Evolutionary conservation across 164 flowering plant genomes (phyloP), one percentile per base, ranked within the genome.

Genomic region (Umbellularia californica): DNA sequence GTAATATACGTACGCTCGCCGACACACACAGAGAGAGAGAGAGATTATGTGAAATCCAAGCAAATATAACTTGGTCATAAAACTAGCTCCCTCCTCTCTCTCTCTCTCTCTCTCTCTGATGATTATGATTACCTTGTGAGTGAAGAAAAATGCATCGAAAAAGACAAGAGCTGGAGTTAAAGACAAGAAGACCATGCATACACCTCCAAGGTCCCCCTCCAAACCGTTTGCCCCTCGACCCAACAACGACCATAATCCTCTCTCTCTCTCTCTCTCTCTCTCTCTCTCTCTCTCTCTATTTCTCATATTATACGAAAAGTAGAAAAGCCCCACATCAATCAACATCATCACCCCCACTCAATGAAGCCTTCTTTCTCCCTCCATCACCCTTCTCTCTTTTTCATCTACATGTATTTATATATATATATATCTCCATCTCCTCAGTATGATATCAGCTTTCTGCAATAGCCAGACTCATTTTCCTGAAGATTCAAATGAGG

Each of bases 221-320:
- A 90, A 87, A 87, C 97, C 91, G 94, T 92, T 90, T 82, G 81
- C 86, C 80, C 83, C 85, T 85, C 77, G 84, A 87, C 90, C 84
- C 83, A 78, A 87, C 89, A 88, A 88, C 92, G 83, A 87, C 81
- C 87, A 68, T 14, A 55, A 19, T 7, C 47, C 64, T 20, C 47
- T 20, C 72, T 65, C 55, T 78, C 72, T 65, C 55, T 78, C 41
- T 72, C 71, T 74, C 75, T 76, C 74, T 77, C 77, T 81, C 74
- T 78, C 78, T 79, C 79, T 79, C 74, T 70, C 68, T 80, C 74
- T 79, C 72, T 77, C 74, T 72, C 60, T 55, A 14, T 55, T 19
- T 55, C 60, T 55, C 76, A 69, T 75, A 70, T 85, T 84, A 81
- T 85, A 89, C 87, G 93, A 89, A 55, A 88, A 86, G 80, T 86